Evolutionary conservation across 768 basidiomycete species (phyloP), one percentile per base, ranked within the genome.

Genomic region (Galerina marginata): DNA sequence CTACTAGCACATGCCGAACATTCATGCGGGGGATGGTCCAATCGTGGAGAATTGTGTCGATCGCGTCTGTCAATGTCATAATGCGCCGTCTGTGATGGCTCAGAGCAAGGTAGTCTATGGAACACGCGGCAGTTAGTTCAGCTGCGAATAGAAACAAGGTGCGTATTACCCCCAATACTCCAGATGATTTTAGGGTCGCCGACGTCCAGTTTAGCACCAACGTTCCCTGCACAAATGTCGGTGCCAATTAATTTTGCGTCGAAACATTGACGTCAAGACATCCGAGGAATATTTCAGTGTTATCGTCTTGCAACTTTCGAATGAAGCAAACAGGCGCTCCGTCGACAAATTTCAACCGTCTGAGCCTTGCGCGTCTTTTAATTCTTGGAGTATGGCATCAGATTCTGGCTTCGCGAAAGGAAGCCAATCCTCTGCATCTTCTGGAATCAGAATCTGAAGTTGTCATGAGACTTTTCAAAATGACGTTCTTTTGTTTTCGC

Each of bases 21-120:
- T 80, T 78, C 88, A 91, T 89, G 42, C 84, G 77, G 0, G 87
- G 87, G 36, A 89, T 75, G 43, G 77, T 83, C 88, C 89, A 91
- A 12, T 78, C 66, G 20, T 80, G 66, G 23, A 91, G 46, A 14
- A 92, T 49, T 5, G 80, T 81, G 9, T 74, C 74, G 40, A 91
- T 59, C 0, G 81, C 88, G 15, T 82, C 84, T 26, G 82, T 81
- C 90, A 90, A 20, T 20, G 20, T 20, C 20, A 20, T 91, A 64
- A 92, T 90, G 4, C 74, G 72, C 52, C 61, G 61, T 11, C 70
- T 66, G 52, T 72, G 71, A 52, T 72, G 65, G 11, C 65, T 69
- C 3, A 69, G 61, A 11, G 67, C 65, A 36, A 75, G 65, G 48
- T 59, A 74, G 53, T 71, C 74, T 74, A 33, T 36, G 23, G 2